Evolutionary conservation across 805 yeast species (phyloP).

Genomic region (Ogataea siamensis): DNA sequence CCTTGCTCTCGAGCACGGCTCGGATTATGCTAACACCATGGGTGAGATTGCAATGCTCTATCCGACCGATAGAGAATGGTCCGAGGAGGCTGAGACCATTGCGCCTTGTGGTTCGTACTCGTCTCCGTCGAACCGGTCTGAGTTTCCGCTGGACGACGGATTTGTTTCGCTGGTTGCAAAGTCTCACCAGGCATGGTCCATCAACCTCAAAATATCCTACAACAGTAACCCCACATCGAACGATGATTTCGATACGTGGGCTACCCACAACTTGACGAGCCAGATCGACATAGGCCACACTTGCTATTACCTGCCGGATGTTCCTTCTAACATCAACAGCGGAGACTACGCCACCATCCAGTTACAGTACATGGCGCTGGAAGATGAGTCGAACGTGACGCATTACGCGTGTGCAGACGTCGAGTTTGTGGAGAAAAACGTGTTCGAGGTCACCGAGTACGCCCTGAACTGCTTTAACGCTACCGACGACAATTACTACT

Average conservation of each 20-base stretch:
- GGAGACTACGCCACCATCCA: slow-evolving; percentile 47
- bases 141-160: slow-evolving; percentile 47
- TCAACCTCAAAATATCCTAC: slow-evolving; percentile 42
- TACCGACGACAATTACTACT: slow-evolving; percentile 38
- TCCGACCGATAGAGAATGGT: slow-evolving; percentile 46
- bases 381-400: slow-evolving; percentile 37
- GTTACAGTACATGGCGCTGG: slow-evolving; percentile 45
- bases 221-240: slow-evolving; percentile 38
- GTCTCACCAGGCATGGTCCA: slow-evolving; percentile 38
- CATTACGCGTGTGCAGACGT: slow-evolving; percentile 47
- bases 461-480: slow-evolving; percentile 43
- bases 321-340: slow-evolving; percentile 34
- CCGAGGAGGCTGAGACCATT: slow-evolving; percentile 42
- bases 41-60: slow-evolving; percentile 41
- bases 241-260: slow-evolving; percentile 41
- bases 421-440: slow-evolving; percentile 41
- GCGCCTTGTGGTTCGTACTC: slow-evolving; percentile 47
- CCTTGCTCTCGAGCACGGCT: slow-evolving; percentile 37
- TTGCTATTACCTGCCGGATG: slow-evolving; percentile 45
- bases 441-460: slow-evolving; percentile 34
- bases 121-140: slow-evolving; percentile 38
- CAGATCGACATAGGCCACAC: slow-evolving; percentile 45
- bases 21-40: slow-evolving; percentile 37
- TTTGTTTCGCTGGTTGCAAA: slow-evolving; percentile 46
- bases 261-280: slow-evolving; percentile 38